A percentile compares a stretch with the other conserved stretches of the same genome.
Conservation (phyloP, 140 eudicot genomes). For the Anethum foeniculum region DNA sequence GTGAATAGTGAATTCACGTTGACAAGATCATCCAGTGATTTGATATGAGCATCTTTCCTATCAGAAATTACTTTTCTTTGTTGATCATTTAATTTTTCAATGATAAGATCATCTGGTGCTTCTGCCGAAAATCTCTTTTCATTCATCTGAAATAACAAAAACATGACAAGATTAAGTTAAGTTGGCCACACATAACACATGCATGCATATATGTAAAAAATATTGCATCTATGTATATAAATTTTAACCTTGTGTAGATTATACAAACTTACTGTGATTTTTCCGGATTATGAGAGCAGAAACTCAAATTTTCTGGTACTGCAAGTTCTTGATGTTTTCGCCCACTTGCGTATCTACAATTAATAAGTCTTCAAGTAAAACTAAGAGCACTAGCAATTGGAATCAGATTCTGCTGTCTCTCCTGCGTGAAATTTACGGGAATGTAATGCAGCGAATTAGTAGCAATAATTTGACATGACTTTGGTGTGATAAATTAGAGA, state of each 20-base stretch:
- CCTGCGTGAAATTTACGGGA: neutral
- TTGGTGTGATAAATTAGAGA: too few relatives aligned
- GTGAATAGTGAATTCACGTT: too few relatives aligned
- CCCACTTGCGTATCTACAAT: neutral
- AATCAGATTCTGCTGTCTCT: neutral
- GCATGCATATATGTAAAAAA: too few relatives aligned
- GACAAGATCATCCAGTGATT: neutral
- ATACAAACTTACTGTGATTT: neutral
- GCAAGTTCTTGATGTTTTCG: too few relatives aligned
- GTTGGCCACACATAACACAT: neutral
- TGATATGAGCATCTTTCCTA: neutral
- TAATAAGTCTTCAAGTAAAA: neutral
- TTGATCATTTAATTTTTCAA: neutral
- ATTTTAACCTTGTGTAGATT: too few relatives aligned
- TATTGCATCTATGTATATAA: too few relatives aligned
- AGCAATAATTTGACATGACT: too few relatives aligned
- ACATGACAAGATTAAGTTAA: neutral
- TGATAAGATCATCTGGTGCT: neutral
- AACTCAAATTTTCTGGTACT: neutral
- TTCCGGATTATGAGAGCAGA: neutral
- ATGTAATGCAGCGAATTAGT: neutral
- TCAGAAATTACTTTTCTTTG: neutral
- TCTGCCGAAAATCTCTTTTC: neutral
- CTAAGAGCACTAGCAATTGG: neutral
- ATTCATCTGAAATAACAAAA: neutral